These are phyloP conservation scores for Boletus sp. DNA, from an alignment of 768 basidiomycete genomes.

Conservation along the genomic window DNA sequence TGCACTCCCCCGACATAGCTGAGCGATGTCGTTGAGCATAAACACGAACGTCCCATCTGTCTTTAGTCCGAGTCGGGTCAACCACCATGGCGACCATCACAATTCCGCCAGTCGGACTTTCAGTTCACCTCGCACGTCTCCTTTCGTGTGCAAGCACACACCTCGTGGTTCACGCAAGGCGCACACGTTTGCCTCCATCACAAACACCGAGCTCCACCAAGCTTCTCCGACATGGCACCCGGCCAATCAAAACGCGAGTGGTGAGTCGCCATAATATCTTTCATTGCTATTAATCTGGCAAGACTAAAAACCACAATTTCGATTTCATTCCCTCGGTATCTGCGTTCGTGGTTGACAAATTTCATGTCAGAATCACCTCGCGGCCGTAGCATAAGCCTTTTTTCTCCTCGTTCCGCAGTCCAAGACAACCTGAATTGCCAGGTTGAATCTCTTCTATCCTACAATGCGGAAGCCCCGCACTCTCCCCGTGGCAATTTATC, in stretches of 20 bases:
- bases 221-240: slow-evolving; percentile 21
- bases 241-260: slow-evolving; percentile 28
- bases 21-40: slow-evolving; percentile 29
- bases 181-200: slow-evolving; percentile 30
- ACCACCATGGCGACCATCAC: slow-evolving; percentile 13
- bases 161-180: slow-evolving; percentile 32
- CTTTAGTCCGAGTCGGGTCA: slow-evolving; percentile 16
- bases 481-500: slow-evolving; percentile 25
- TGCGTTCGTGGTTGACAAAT: slow-evolving; percentile 17
- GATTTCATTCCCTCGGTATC: slow-evolving; percentile 19
- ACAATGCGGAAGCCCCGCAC: slow-evolving; percentile 34
- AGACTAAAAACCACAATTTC: slow-evolving; percentile 23
- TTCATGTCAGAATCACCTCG: slow-evolving; percentile 27
- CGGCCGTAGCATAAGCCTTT: slow-evolving; percentile 33
- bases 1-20: slow-evolving; percentile 10
- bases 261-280: slow-evolving; percentile 25
- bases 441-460: slow-evolving; percentile 21
- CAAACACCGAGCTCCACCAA: slow-evolving; percentile 32
- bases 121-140: slow-evolving; percentile 20
- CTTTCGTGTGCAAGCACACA: slow-evolving; percentile 20
- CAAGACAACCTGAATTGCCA: slow-evolving; percentile 17
- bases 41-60: slow-evolving; percentile 28
- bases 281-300: slow-evolving; percentile 7
- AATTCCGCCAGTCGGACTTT: slow-evolving; percentile 10
- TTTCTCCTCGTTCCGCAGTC: slow-evolving; percentile 30